Conservation (phyloP, 768 basidiomycete genomes). For the Boletus fagicola region DNA sequence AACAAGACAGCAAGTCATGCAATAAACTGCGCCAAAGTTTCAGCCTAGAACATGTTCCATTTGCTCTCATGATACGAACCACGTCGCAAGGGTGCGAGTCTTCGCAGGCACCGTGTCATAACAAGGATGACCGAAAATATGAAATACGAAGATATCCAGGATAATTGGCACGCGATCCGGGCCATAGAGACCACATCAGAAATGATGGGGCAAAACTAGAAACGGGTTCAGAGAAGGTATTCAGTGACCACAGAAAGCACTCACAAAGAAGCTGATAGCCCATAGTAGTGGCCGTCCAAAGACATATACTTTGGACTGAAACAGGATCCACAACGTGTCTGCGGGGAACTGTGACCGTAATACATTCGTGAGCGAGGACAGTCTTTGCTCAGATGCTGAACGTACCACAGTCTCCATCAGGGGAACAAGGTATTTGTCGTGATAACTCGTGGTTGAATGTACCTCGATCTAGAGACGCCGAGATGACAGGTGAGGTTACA, state of each 20-base stretch:
- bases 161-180: conserved; percentile 13
- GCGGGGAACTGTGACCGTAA: not conserved
- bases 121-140: conserved; percentile 9
- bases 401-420: conserved; percentile 6
- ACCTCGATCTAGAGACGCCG: conserved; percentile 8
- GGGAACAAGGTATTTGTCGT: conserved; percentile 1
- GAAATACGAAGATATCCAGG: conserved; percentile 15
- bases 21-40: conserved; percentile 5
- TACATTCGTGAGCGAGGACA: not conserved
- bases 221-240: not conserved
- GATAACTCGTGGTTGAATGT: not conserved
- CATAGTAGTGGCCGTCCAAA: conserved; percentile 10
- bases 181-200: conserved; percentile 23
- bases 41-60: not conserved
- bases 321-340: conserved; percentile 3
- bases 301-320: not conserved
- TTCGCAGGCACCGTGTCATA: not conserved
- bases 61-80: conserved; percentile 1
- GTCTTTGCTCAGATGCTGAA: not conserved
- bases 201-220: conserved; percentile 23
- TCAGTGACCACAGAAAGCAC: not conserved
- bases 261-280: conserved; percentile 25
- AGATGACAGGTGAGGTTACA: not conserved
- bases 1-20: not conserved
- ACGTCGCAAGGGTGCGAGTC: conserved; percentile 1